Base-by-base conservation (phyloP, 2,329 filamentous ascomycete genomes). In the Ceratocystis alfenasii region DNA sequence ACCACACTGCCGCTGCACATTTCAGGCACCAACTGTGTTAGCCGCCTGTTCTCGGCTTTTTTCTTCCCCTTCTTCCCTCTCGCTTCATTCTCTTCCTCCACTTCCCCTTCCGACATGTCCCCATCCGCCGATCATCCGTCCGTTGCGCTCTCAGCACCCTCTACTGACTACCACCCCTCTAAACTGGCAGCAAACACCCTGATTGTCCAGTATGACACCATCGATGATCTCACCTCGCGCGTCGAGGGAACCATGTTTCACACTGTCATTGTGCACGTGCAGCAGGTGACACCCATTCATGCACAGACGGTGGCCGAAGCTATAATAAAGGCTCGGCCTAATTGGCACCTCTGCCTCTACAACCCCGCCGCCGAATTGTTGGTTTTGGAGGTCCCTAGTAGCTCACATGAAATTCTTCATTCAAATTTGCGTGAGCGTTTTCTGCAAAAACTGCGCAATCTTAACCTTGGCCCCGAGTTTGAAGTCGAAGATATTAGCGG, bases 161-260 rank as follows among this genome's bases (percentile, higher is more conserved):
- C 15, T 57, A 25, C 65, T 66, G 53, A 66, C 65, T 41, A 57
- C 8, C 60, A 45, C 60, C 50, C n/a, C 46, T 63, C 65, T n/a
- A 50, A 53, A 62, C 60, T 66, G 30, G 33, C 65, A 66, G 65
- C 65, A 45, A 62, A 62, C 50, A 66, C 65, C 41, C 25, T 63
- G 17, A 66, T 66, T 20, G 65, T 66, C 28, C 65, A 66, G 33
- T 66, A 66, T 63, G 65, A 66, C 48, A 57, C 45, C 33, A 48
- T 66, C 36, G 65, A 66, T 15, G 65, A 66, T 28, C 48, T 66
- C 17, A 63, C 48, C 33, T 57, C 60, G 20, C 65, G 65, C 48
- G 46, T 66, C 45, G 65, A 66, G 60, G 59, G 57, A 25, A 59
- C 60, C 48, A 44, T 45, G 30, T 66, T 66, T 33, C 59, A 66